Conservation (phyloP, 179 eudicot genomes). For the Silene vulgaris region DNA sequence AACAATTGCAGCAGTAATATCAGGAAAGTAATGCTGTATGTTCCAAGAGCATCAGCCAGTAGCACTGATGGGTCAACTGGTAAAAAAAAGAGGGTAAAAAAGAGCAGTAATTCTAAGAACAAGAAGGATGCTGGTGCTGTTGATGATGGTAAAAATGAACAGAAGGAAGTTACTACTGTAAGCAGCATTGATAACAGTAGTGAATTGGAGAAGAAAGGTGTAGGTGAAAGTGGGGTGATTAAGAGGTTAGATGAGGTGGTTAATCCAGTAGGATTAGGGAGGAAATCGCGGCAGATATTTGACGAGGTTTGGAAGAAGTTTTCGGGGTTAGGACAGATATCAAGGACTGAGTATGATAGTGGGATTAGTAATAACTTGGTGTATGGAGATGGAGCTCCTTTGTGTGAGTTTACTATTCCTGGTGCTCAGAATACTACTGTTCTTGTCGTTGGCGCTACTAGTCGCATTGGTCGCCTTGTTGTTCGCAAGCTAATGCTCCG, state of each 20-base stretch:
- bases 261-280: conserved; percentile 86
- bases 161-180: background rate
- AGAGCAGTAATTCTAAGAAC: background rate
- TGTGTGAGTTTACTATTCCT: conserved; percentile 80
- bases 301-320: conserved; percentile 92
- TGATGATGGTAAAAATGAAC: background rate
- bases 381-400: conserved; percentile 62
- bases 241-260: conserved; percentile 70
- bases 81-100: conserved; percentile 23
- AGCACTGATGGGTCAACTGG: conserved; percentile 7
- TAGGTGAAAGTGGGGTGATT: conserved; percentile 25
- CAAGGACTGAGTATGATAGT: conserved; percentile 56
- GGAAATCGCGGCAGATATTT: conserved; percentile 79
- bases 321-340: conserved; percentile 78
- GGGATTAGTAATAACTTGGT: conserved; percentile 38
- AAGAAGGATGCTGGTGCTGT: conserved; percentile 4
- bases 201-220: conserved; percentile 18
- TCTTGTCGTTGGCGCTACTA: conserved; percentile 89
- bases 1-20: conserved; percentile 9
- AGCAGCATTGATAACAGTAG: conserved; percentile 12
- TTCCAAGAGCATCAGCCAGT: conserved; percentile 31
- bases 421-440: conserved; percentile 96
- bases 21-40: conserved; percentile 6
- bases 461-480: conserved; percentile 91
- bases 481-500: conserved; percentile 95